Base-by-base conservation (phyloP, 495 filamentous ascomycete species). In the Podospora bellae-mahoneyi region DNA sequence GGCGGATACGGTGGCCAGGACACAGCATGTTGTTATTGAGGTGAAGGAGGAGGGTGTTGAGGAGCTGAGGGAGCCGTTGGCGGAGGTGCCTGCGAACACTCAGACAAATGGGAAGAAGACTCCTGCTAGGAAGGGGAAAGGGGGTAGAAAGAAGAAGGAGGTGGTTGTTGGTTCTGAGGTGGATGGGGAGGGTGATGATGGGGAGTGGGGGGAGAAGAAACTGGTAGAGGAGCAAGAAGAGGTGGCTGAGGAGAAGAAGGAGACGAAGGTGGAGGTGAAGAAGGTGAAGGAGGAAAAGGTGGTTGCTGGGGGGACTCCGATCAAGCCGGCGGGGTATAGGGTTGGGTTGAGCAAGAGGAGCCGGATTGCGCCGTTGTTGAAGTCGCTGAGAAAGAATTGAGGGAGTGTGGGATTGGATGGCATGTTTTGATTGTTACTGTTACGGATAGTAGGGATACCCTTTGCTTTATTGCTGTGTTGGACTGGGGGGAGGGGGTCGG, bases 341-440 rank as follows among this genome's bases (percentile, higher is more conserved):
- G 55, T 58, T 19, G 55, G 55, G 0, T 15, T 58, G 55, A 58
- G 55, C 55, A 58, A 58, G 55, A 19, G 55, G n/a, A 58, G n/a
- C 5, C 7, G 55, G 19, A 58, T 58, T 26, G 55, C 55, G 55
- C 55, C 55, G n/a, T 20, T 58, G 55, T 58, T 58, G 55, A 58
- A 58, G 55, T 20, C 23, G 1, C 0, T 58, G 55, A 58, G n/a
- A 13, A 58, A 58, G 55, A 9, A 3, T 58, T 58, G 55, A 58
- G 39, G 39, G 39, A 16, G 5, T 48, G 30, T 48, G 39, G 39
- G 39, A 48, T 48, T 48, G 39, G 9, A 13, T 1, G 5, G 39
- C 13, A 48, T 48, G 39, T 48, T 48, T 48, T 48, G 7, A 48
- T 48, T 48, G 39, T 48, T 48, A 48, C 13, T 48, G 39, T 16